Conservation (phyloP, 1,284 basidiomycete genomes). For the Rhodotorula mucilaginosa region DNA sequence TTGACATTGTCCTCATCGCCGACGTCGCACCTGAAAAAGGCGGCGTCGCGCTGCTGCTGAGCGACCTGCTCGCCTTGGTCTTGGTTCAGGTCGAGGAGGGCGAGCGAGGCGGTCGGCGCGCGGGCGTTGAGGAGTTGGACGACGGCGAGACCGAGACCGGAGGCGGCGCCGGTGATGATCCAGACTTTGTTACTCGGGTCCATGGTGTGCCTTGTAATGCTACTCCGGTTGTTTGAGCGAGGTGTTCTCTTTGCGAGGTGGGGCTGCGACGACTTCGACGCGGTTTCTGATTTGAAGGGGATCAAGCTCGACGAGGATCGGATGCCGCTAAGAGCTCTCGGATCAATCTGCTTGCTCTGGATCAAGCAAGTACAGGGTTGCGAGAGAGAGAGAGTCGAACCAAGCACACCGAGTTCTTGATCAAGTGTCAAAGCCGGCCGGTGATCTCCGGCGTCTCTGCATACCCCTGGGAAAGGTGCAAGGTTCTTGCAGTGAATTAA, state of each 20-base stretch:
- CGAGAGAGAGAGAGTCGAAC: no score
- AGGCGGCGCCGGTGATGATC: slow-evolving; percentile 43
- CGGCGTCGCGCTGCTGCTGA: not conserved
- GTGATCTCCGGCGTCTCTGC: no score
- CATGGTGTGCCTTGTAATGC: slow-evolving; percentile 28
- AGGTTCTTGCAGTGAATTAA: no score
- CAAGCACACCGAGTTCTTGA: no score
- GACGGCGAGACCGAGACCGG: slow-evolving; percentile 47
- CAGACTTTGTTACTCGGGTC: slow-evolving; percentile 40
- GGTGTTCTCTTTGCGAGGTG: not conserved
- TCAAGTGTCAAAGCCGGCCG: no score
- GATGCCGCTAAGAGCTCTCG: no score
- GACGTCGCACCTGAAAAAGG: slow-evolving; percentile 43
- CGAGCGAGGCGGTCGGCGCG: slow-evolving; percentile 39
- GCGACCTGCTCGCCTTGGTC: not conserved
- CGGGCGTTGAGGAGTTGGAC: slow-evolving; percentile 34
- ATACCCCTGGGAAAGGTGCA: no score
- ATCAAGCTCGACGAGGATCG: no score
- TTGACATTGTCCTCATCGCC: slow-evolving; percentile 43
- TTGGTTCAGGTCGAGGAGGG: slow-evolving; percentile 18
- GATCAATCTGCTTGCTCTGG: no score
- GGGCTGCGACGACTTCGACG: not conserved
- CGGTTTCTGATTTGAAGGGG: not conserved
- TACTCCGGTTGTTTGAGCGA: not conserved
- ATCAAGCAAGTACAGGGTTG: no score